phyloP scores from a whole-genome alignment of 805 yeast species.

The Ascoidea asiatica region DNA sequence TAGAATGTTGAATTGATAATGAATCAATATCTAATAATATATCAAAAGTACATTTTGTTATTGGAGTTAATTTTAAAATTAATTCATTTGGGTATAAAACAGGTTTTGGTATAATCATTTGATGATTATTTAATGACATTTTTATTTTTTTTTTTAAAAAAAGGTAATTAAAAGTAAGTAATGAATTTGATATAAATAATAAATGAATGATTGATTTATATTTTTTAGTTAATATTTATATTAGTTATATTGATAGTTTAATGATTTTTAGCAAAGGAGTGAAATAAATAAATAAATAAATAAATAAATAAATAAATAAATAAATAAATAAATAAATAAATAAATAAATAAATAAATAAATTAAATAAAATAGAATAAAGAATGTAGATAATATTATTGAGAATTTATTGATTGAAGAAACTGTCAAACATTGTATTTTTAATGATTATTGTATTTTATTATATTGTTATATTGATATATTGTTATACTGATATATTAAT shows the following conservation, averaged over 20 bases:
- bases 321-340: neutral
- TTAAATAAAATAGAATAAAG: neutral
- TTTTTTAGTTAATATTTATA: neutral
- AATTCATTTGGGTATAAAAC: constrained; percentile 10
- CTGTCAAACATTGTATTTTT: no score
- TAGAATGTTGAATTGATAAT: constrained; percentile 1
- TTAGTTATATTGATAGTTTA: neutral
- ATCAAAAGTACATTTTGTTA: constrained; percentile 3
- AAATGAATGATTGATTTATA: neutral
- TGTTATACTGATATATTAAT: no score
- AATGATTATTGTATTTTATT: no score
- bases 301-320: neutral
- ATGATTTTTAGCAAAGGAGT: neutral
- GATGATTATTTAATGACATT: neutral
- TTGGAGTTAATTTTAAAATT: constrained; percentile 9
- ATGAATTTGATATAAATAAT: neutral
- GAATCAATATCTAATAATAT: constrained; percentile 1
- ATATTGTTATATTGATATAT: no score
- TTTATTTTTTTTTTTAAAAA: constrained; percentile 1
- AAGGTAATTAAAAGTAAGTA: constrained; percentile 3
- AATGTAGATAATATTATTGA: neutral
- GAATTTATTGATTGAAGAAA: no score
- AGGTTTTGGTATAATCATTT: constrained; percentile 8
- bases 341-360: neutral
- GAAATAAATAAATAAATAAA: neutral